phyloP scores from a whole-genome alignment of 805 yeast species.

The Yueomyces sp. region DNA sequence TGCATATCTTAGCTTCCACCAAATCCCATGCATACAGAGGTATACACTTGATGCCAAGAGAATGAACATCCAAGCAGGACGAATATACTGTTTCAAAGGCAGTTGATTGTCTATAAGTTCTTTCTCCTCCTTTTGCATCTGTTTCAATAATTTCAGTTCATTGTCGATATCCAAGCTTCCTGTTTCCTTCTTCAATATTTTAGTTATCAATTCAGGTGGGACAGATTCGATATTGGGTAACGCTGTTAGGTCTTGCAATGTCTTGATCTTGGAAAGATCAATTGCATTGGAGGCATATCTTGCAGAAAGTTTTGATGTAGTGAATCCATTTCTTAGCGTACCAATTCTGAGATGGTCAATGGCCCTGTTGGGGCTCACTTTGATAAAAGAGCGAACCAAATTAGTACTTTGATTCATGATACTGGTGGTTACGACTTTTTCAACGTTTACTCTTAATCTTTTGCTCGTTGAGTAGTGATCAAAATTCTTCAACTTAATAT shows the following conservation, averaged over 20 bases:
- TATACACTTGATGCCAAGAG: slow-evolving; percentile 21
- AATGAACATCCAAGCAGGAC: slow-evolving; percentile 21
- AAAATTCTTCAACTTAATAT: no score
- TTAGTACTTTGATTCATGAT: no score
- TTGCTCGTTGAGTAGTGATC: no score
- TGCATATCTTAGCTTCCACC: slow-evolving; percentile 21
- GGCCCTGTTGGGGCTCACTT: no score
- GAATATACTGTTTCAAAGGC: slow-evolving; percentile 12
- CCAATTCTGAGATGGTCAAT: no score
- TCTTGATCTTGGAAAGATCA: slow-evolving; percentile 4
- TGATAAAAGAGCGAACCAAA: no score
- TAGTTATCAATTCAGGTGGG: slow-evolving; percentile 21
- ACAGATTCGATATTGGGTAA: slow-evolving; percentile 20
- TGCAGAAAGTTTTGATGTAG: no score
- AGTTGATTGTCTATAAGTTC: slow-evolving; percentile 1
- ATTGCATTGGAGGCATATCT: background rate
- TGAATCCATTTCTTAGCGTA: no score
- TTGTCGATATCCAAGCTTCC: slow-evolving; percentile 16
- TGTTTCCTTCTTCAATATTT: slow-evolving; percentile 19
- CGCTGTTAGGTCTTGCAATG: slow-evolving; percentile 22
- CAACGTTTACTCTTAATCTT: no score
- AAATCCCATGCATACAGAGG: slow-evolving; percentile 13
- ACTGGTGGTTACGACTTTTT: no score
- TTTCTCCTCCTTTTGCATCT: slow-evolving; percentile 11
- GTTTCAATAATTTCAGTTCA: slow-evolving; percentile 17